These are phyloP conservation scores for Beauveria australis DNA, from an alignment of 2,329 filamentous ascomycete genomes.

Conservation along the genomic window DNA sequence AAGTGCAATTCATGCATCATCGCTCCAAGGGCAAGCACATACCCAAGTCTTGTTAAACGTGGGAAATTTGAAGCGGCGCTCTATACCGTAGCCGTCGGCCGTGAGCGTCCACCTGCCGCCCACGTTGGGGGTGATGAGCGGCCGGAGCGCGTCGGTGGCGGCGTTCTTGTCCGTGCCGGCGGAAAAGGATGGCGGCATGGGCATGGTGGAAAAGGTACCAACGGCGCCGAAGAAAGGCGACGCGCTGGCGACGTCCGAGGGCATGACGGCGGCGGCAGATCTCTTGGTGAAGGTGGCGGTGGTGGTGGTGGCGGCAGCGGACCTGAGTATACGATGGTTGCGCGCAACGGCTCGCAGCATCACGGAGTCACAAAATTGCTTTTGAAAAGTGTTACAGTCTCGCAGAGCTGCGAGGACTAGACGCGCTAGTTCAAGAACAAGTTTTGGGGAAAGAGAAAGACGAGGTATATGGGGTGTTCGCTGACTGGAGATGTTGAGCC, in stretches of 20 bases:
- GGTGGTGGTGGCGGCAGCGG: background rate
- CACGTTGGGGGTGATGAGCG: constrained; percentile 31
- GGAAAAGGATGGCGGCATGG: constrained; percentile 32
- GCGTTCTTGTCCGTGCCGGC: constrained; percentile 34
- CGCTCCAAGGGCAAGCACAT: constrained; percentile 18
- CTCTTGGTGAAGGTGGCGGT: background rate
- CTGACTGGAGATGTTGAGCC: background rate
- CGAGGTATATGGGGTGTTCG: background rate
- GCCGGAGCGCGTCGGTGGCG: constrained; percentile 26
- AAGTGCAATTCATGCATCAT: background rate
- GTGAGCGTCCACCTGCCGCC: constrained; percentile 42
- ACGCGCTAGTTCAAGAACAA: background rate
- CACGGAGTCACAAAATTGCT: background rate
- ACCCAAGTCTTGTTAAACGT: constrained; percentile 60
- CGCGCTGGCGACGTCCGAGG: constrained; percentile 3
- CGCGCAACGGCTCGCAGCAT: background rate
- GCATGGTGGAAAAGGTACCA: constrained; percentile 17
- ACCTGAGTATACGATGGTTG: background rate
- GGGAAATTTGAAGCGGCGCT: constrained; percentile 56
- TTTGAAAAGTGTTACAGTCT: background rate
- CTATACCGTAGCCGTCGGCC: constrained; percentile 43
- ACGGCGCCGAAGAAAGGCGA: constrained; percentile 4
- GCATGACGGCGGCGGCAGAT: background rate
- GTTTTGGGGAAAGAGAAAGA: background rate
- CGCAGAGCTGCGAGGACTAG: background rate